Percentiles rank a stretch among this genome's conserved stretches.
These are phyloP conservation scores for Pharnaceum exiguum DNA, from an alignment of 148 eudicot species.

Conservation along the genomic window DNA sequence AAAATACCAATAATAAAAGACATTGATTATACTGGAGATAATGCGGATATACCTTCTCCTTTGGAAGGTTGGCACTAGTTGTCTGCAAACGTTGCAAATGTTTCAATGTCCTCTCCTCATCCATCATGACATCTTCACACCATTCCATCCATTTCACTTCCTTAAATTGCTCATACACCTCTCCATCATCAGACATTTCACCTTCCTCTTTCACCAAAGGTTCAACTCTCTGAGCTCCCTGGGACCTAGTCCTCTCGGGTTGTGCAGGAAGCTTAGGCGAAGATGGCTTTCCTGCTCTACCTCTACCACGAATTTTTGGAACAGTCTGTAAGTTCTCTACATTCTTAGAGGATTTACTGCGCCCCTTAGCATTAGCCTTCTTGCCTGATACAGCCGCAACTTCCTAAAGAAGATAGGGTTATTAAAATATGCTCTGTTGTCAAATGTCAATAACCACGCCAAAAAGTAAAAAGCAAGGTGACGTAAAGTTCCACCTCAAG, in stretches of 20 bases:
- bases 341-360: slow-evolving; percentile 62
- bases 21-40: neutral
- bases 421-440: neutral
- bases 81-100: slow-evolving; percentile 89
- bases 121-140: slow-evolving; percentile 94
- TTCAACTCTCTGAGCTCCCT: slow-evolving; percentile 57
- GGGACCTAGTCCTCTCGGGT: slow-evolving; percentile 39
- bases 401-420: slow-evolving; percentile 50
- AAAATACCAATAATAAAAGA: neutral
- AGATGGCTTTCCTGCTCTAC: slow-evolving; percentile 48
- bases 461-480: too few species aligned
- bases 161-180: slow-evolving; percentile 97
- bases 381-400: slow-evolving; percentile 60
- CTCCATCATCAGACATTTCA: slow-evolving; percentile 97
- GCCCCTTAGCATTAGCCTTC: slow-evolving; percentile 48
- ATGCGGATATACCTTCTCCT: slow-evolving; percentile 66
- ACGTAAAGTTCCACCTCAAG: too few species aligned
- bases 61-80: slow-evolving; percentile 88
- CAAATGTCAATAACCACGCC: too few species aligned
- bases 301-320: slow-evolving; percentile 44
- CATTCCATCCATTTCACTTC: slow-evolving; percentile 99
- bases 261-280: slow-evolving; percentile 35
- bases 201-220: slow-evolving; percentile 95
- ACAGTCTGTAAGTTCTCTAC: slow-evolving; percentile 30
- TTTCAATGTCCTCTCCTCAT: slow-evolving; percentile 75